These are phyloP conservation scores for Apophysomyces variabilis DNA, from an alignment of 371 early-diverging fungal species.

Conservation along the genomic window DNA sequence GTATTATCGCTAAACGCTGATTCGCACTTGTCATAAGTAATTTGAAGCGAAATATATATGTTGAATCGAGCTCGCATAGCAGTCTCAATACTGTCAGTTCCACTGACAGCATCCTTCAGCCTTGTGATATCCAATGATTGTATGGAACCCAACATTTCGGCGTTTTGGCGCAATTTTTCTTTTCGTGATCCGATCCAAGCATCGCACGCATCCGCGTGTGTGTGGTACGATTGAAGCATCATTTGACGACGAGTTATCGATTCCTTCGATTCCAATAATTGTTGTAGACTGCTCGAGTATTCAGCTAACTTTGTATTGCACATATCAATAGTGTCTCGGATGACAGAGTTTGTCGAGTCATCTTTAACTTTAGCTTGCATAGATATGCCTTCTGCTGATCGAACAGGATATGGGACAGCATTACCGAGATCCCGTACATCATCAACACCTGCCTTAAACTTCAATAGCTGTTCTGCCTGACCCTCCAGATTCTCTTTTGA, in stretches of 20 bases:
- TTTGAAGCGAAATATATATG: slow-evolving; percentile 18
- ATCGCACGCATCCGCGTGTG: slow-evolving; percentile 32
- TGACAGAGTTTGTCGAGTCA: slow-evolving; percentile 40
- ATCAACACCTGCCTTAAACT: slow-evolving; percentile 22
- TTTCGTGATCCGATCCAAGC: slow-evolving; percentile 38
- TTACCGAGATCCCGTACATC: not conserved
- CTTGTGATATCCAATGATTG: slow-evolving; percentile 25
- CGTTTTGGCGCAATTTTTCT: slow-evolving; percentile 25
- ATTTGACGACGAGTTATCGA: slow-evolving; percentile 41
- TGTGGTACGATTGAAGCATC: slow-evolving; percentile 32
- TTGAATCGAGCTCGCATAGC: slow-evolving; percentile 23
- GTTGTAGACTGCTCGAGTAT: slow-evolving; percentile 31
- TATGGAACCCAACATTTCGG: slow-evolving; percentile 25
- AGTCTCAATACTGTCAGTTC: slow-evolving; percentile 34
- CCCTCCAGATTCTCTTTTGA: slow-evolving; percentile 5
- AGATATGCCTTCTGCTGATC: slow-evolving; percentile 30
- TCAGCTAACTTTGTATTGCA: slow-evolving; percentile 29
- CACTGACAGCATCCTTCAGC: slow-evolving; percentile 41
- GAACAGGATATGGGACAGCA: slow-evolving; percentile 28
- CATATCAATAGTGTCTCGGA: slow-evolving; percentile 40
- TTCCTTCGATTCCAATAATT: slow-evolving; percentile 38
- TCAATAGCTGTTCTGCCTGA: slow-evolving; percentile 17
- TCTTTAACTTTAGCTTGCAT: slow-evolving; percentile 38
- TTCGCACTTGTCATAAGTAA: slow-evolving; percentile 22
- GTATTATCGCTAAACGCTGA: slow-evolving; percentile 19